These are phyloP conservation scores for Cantharellus cinnabarinus DNA, from an alignment of 768 basidiomycete genomes.

Conservation along the genomic window DNA sequence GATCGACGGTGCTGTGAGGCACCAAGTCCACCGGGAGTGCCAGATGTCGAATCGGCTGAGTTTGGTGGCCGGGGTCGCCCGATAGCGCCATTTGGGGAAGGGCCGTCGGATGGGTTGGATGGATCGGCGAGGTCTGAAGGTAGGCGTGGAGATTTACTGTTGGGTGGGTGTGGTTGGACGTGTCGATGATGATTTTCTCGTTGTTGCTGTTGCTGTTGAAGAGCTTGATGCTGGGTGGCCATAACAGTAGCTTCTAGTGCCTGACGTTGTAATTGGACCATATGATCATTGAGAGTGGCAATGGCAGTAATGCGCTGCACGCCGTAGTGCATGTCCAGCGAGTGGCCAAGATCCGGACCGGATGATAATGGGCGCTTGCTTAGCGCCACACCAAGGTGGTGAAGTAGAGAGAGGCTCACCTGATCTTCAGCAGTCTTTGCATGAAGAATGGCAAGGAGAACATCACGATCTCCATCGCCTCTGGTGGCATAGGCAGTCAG, in stretches of 20 bases:
- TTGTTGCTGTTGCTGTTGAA: background rate
- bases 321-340: background rate
- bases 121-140: no score
- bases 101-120: no score
- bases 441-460: slow-evolving; percentile 76
- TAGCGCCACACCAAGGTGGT: background rate
- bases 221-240: background rate
- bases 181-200: no score
- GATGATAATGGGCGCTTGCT: background rate
- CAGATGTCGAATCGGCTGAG: no score
- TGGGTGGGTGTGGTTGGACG: no score
- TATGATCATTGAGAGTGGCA: background rate
- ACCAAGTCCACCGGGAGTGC: no score
- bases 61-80: no score
- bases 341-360: background rate
- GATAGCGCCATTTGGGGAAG: no score
- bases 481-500: slow-evolving; percentile 65
- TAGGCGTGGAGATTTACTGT: no score
- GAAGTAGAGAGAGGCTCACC: slow-evolving; percentile 24
- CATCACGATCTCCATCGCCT: slow-evolving; percentile 82
- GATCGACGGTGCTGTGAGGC: no score
- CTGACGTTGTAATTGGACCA: background rate
- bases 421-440: slow-evolving; percentile 90
- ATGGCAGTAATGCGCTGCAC: background rate
- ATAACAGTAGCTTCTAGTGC: background rate